These are phyloP conservation scores for Wickerhamiella dianesei DNA, from an alignment of 805 yeast genomes.

Conservation along the genomic window DNA sequence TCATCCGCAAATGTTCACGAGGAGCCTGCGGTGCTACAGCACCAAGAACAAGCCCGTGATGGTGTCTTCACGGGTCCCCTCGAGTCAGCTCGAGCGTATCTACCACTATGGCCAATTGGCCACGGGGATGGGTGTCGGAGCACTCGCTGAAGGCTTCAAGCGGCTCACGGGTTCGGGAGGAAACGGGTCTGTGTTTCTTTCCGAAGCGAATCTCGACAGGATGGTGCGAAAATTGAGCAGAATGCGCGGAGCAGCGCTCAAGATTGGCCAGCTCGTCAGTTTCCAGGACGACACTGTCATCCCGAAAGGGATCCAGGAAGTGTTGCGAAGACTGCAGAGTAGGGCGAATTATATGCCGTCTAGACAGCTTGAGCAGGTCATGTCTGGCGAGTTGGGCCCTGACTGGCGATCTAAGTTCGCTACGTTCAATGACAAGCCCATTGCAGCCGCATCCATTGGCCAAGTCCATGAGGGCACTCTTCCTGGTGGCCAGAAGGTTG, in stretches of 20 bases:
- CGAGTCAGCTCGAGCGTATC: constrained; percentile 72
- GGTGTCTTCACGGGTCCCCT: constrained; percentile 64
- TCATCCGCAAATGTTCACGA: too few relatives aligned
- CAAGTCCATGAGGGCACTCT: constrained; percentile 79
- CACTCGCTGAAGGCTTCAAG: constrained; percentile 61
- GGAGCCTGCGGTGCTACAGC: background rate
- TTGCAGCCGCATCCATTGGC: constrained; percentile 96
- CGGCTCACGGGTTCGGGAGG: constrained; percentile 31
- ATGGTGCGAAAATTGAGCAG: constrained; percentile 77
- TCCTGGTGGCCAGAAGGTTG: constrained; percentile 52
- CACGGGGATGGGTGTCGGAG: constrained; percentile 79
- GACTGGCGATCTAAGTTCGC: constrained; percentile 66
- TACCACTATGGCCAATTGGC: constrained; percentile 90
- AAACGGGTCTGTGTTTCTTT: constrained; percentile 46
- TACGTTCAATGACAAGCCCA: constrained; percentile 72
- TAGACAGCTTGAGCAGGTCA: constrained; percentile 65
- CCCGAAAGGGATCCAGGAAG: constrained; percentile 72
- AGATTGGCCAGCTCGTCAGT: constrained; percentile 92
- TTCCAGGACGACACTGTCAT: constrained; percentile 81
- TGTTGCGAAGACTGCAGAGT: constrained; percentile 75
- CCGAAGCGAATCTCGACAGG: constrained; percentile 73
- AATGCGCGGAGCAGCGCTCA: constrained; percentile 98
- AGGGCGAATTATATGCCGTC: constrained; percentile 96
- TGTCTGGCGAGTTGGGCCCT: constrained; percentile 59
- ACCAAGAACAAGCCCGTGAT: too few relatives aligned